These are phyloP conservation scores for Nicotiana paniculata DNA, from an alignment of 257 asterid species.

Conservation along the genomic window DNA sequence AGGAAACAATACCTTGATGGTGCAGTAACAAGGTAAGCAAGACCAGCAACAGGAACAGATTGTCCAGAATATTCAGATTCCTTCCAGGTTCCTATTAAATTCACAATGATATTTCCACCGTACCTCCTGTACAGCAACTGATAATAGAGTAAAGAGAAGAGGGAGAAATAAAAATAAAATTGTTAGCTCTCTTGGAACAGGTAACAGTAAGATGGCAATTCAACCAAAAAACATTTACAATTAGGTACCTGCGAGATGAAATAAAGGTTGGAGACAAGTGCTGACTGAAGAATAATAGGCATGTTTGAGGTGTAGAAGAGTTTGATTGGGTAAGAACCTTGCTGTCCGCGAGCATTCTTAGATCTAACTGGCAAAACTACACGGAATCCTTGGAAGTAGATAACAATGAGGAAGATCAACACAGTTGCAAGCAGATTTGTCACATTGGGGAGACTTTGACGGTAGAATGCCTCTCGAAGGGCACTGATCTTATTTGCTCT, in stretches of 20 bases:
- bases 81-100: constrained; percentile 57
- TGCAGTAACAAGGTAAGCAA: constrained; percentile 65
- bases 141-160: background rate
- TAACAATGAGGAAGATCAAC: constrained; percentile 51
- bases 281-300: constrained; percentile 76
- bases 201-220: background rate
- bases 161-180: background rate
- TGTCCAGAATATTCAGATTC: constrained; percentile 65
- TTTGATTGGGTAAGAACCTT: constrained; percentile 68
- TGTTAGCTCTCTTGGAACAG: background rate
- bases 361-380: constrained; percentile 68
- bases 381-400: constrained; percentile 70
- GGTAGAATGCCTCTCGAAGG: constrained; percentile 64
- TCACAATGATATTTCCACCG: constrained; percentile 53
- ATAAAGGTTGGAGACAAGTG: constrained; percentile 69
- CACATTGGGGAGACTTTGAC: constrained; percentile 70
- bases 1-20: constrained; percentile 45
- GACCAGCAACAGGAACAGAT: constrained; percentile 64
- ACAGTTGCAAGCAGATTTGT: constrained; percentile 68
- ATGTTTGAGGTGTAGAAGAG: constrained; percentile 66
- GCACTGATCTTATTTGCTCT: constrained; percentile 65
- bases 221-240: background rate
- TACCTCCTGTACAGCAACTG: constrained; percentile 56
- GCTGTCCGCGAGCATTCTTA: constrained; percentile 61
- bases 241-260: constrained; percentile 58